Evolutionary conservation across 768 basidiomycete genomes (phyloP), one percentile per base, ranked within the genome.

Genomic region (Pisolithus orientalis): DNA sequence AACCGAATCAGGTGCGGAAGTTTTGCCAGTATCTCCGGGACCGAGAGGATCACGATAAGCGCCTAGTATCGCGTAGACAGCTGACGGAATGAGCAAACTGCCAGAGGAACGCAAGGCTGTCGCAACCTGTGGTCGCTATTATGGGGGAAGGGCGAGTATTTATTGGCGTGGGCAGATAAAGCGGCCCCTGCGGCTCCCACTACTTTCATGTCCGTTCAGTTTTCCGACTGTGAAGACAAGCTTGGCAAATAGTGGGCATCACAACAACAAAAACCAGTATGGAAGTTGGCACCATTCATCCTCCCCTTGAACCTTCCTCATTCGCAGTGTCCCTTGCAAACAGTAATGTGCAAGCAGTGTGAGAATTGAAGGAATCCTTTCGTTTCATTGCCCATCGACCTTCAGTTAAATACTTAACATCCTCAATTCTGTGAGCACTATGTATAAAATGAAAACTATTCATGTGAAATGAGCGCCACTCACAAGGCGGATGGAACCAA

Each of bases 301-400:
- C 49, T 69, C 73, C 31, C 73, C 71, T 31, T 57, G 52, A 6
- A 75, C 34, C 5, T 34, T 34, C 34, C 34, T 34, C 34, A 34
- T 34, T 51, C 2, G 77, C 52, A 49, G 57, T 39, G 42, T 61
- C 62, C 1, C 59, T 63, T 63, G 0, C 60, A 46, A 9, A 53
- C 44, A 14, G 58, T 55, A 16, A 75, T 49, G 2, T 46, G 55
- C 3, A 57, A 53, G 28, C 53, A 3, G 65, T 28, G 39, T 72
- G 21, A 21, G 21, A 1, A 72, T 4, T 49, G 58, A 32, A 34
- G 34, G 13, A 58, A 13, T 10, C 25, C 14, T 42, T 9, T 25
- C 6, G 39, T 14, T 39, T n/a, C 25, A n/a, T 21, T 3, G 17
- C 10, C 25, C 40, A 4, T 13, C 5, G 1, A 34, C 34, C 13